phyloP scores from a whole-genome alignment of 208 protist species.

The Leishmania arabica region DNA sequence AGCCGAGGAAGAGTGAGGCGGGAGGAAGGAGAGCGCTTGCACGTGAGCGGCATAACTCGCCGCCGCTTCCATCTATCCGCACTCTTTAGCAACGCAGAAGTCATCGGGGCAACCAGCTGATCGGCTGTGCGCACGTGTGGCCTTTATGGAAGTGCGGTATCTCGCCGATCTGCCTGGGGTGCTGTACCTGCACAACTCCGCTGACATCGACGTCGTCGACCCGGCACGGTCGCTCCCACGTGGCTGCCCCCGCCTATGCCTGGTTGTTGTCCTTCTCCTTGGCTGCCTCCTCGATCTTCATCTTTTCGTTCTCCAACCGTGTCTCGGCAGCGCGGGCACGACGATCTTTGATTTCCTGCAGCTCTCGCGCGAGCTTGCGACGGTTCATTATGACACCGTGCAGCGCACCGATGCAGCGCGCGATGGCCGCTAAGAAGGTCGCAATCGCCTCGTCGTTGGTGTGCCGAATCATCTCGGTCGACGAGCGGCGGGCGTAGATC shows the following conservation, averaged over 20 bases:
- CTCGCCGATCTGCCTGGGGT: background rate
- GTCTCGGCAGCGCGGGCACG: conserved; percentile 60
- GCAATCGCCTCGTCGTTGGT: conserved; percentile 86
- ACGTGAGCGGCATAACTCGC: background rate
- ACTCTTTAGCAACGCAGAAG: background rate
- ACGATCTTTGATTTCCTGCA: conserved; percentile 63
- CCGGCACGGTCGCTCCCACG: background rate
- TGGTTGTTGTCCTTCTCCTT: conserved; percentile 32
- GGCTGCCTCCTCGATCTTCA: conserved; percentile 54
- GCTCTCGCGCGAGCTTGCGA: conserved; percentile 74
- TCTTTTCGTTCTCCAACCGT: conserved; percentile 64
- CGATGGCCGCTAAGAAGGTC: conserved; percentile 85
- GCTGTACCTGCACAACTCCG: background rate
- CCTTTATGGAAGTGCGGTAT: background rate
- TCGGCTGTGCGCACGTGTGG: background rate
- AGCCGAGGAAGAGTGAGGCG: background rate
- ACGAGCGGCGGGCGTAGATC: conserved; percentile 82
- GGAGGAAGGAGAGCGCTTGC: background rate
- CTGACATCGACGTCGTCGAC: background rate
- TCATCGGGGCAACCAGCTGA: background rate
- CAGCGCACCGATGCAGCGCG: conserved; percentile 77
- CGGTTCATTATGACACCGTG: conserved; percentile 89
- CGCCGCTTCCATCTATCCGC: background rate
- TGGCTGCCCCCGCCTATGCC: background rate
- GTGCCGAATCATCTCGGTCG: conserved; percentile 86